phyloP scores from a whole-genome alignment of 768 basidiomycete species.

The Tricholoma saponaceum region DNA sequence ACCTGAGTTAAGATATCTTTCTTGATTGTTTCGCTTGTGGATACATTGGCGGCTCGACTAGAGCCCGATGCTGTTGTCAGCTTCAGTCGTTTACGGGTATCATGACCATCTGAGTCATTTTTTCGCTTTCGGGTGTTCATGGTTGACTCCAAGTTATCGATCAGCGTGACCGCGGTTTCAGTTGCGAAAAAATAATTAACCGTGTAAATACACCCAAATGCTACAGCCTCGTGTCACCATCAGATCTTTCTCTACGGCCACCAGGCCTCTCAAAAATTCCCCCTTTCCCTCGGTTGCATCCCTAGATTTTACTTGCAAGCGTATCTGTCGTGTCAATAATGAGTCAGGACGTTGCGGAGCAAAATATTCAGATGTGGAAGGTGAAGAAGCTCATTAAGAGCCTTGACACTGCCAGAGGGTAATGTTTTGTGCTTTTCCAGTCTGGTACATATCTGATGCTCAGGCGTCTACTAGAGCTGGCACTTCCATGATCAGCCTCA shows the following conservation, averaged over 20 bases:
- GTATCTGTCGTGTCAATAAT: conserved; percentile 46
- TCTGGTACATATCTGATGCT: conserved; percentile 20
- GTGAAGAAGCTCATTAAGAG: conserved; percentile 99
- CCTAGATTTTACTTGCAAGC: conserved; percentile 26
- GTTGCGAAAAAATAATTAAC: conserved; percentile 14
- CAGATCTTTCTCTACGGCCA: conserved; percentile 21
- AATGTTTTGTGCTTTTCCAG: conserved; percentile 12
- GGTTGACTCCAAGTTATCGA: conserved; percentile 1
- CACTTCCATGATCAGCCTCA: conserved; percentile 98
- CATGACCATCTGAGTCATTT: conserved; percentile 22
- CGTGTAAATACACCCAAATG: conserved; percentile 19
- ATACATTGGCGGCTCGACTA: conserved; percentile 11
- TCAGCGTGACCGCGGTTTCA: conserved; percentile 9
- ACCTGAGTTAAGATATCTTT: neutral
- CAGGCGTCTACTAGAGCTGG: conserved; percentile 58
- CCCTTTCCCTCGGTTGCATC: conserved; percentile 18
- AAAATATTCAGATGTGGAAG: conserved; percentile 98
- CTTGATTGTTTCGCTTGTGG: conserved; percentile 2
- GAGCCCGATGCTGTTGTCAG: conserved; percentile 15
- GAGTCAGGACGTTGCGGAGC: conserved; percentile 85
- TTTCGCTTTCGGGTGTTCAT: conserved; percentile 33
- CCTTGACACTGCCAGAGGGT: conserved; percentile 92
- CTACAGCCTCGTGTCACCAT: conserved; percentile 15
- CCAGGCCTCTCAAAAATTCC: conserved; percentile 13
- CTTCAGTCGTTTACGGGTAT: conserved; percentile 29